Evolutionary conservation across 2,329 filamentous ascomycete species (phyloP).

Genomic region (Nemania bipapillata): DNA sequence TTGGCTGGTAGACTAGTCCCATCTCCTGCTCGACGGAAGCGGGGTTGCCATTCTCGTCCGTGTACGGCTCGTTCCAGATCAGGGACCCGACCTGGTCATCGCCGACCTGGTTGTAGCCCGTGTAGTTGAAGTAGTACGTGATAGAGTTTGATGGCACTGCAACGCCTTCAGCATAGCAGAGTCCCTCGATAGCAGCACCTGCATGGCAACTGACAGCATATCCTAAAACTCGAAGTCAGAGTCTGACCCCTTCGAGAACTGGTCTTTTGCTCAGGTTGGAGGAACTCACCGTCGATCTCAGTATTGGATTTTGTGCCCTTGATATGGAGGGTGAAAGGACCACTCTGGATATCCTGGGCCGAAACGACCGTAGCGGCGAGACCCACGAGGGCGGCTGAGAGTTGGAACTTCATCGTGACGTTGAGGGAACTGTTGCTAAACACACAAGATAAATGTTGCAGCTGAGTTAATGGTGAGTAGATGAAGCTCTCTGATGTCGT

Average conservation of each 20-base stretch:
- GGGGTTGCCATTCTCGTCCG: slow-evolving; percentile 27
- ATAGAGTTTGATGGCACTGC: slow-evolving; percentile 24
- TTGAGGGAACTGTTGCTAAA: background rate
- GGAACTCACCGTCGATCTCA: slow-evolving; percentile 46
- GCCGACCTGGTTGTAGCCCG: slow-evolving; percentile 34
- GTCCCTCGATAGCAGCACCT: slow-evolving; percentile 51
- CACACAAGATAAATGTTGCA: background rate
- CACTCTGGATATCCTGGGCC: slow-evolving; percentile 50
- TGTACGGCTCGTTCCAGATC: slow-evolving; percentile 48
- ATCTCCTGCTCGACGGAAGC: slow-evolving; percentile 39
- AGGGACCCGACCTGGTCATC: slow-evolving; percentile 45
- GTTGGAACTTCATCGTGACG: slow-evolving; percentile 49
- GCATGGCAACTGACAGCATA: slow-evolving; percentile 52
- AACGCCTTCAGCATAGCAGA: slow-evolving; percentile 47
- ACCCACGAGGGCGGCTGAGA: slow-evolving; percentile 45
- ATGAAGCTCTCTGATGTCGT: background rate
- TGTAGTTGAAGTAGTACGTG: slow-evolving; percentile 53
- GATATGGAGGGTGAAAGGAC: slow-evolving; percentile 52
- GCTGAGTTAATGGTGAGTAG: slow-evolving; percentile 20
- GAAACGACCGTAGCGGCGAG: slow-evolving; percentile 46
- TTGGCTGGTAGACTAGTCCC: slow-evolving; percentile 41
- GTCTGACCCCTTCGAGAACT: background rate
- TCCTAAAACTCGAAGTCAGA: slow-evolving; percentile 40
- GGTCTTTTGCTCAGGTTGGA: background rate
- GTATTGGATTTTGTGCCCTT: slow-evolving; percentile 44